These are phyloP conservation scores for Chrysoporthe puriensis DNA, from an alignment of 2,329 filamentous ascomycete genomes.

Conservation along the genomic window DNA sequence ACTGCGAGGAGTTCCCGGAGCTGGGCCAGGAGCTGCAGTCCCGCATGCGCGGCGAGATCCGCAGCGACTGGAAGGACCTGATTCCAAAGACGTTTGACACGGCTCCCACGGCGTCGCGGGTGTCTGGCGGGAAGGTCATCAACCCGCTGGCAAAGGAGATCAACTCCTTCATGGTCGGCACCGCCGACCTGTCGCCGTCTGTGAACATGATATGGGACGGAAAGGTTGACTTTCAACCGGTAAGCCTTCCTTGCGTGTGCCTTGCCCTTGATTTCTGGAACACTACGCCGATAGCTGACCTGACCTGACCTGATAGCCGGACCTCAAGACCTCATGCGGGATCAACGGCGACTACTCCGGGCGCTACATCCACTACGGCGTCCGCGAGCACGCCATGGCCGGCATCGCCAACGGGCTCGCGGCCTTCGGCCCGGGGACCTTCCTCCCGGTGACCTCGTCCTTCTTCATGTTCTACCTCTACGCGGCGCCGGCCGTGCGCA, in stretches of 20 bases:
- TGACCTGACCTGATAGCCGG: constrained; percentile 24
- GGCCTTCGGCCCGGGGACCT: constrained; percentile 53
- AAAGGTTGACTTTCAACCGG: constrained; percentile 55
- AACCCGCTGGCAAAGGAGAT: constrained; percentile 49
- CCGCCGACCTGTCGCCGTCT: constrained; percentile 50
- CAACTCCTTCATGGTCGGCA: constrained; percentile 50
- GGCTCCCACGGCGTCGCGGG: constrained; percentile 53
- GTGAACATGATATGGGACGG: constrained; percentile 55
- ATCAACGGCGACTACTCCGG: constrained; percentile 53
- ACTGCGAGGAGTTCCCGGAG: constrained; percentile 32
- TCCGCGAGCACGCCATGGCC: constrained; percentile 66
- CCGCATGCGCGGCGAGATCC: constrained; percentile 52
- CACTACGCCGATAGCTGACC: neutral
- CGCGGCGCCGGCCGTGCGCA: constrained; percentile 54
- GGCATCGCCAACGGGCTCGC: constrained; percentile 62
- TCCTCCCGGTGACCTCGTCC: constrained; percentile 56
- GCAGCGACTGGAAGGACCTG: constrained; percentile 51
- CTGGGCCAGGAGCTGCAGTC: constrained; percentile 47
- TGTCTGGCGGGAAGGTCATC: constrained; percentile 50
- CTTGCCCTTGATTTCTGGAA: neutral
- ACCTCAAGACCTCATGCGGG: constrained; percentile 31
- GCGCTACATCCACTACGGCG: constrained; percentile 63
- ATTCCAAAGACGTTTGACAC: constrained; percentile 55
- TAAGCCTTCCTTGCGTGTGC: constrained; percentile 33
- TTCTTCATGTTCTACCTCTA: constrained; percentile 63